These are phyloP conservation scores for Obelidium mucronatum DNA, from an alignment of 192 early-diverging fungal genomes.

Conservation along the genomic window DNA sequence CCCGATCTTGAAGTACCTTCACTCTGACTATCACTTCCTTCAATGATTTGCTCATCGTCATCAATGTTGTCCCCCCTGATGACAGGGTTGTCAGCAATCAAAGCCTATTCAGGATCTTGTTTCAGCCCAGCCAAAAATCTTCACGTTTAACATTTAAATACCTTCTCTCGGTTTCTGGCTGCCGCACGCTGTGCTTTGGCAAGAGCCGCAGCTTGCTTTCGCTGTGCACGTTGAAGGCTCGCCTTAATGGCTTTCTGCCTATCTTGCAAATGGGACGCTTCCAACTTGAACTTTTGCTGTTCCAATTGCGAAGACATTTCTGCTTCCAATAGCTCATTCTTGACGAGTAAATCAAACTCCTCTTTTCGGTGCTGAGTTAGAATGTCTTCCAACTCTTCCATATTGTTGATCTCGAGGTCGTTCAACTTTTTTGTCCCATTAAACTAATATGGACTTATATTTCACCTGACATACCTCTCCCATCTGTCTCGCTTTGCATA, in stretches of 20 bases:
- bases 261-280: conserved; percentile 24
- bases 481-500: conserved; percentile 39
- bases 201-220: conserved; percentile 27
- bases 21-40: conserved; percentile 11
- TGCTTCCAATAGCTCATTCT: conserved; percentile 20
- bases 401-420: conserved; percentile 36
- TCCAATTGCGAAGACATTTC: conserved; percentile 20
- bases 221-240: conserved; percentile 23
- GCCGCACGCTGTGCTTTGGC: conserved; percentile 27
- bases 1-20: conserved; percentile 17
- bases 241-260: conserved; percentile 27
- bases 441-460: not conserved
- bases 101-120: not conserved
- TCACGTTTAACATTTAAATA: not conserved
- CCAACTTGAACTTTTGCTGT: conserved; percentile 24
- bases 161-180: conserved; percentile 30
- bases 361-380: conserved; percentile 16
- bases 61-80: conserved; percentile 14
- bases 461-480: conserved; percentile 9
- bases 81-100: conserved; percentile 37
- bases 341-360: conserved; percentile 37
- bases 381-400: conserved; percentile 38
- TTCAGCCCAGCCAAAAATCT: too few relatives aligned
- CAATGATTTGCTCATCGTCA: not conserved
- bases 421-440: conserved; percentile 14